phyloP scores from a whole-genome alignment of 177 flowering plant species.

The Vitis hybrid region DNA sequence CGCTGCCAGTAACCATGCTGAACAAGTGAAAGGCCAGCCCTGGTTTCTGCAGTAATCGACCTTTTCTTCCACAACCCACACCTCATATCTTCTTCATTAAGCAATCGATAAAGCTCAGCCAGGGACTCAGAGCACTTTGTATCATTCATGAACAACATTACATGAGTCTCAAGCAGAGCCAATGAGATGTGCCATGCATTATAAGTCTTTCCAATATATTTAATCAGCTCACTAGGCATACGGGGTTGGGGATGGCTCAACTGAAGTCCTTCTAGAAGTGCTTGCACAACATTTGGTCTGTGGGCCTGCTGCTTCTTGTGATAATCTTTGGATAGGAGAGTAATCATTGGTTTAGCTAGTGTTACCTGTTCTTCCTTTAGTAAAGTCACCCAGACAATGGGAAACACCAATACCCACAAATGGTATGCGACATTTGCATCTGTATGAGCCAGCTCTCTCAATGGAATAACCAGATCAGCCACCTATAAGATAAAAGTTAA shows the following conservation, averaged over 20 bases:
- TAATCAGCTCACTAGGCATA: conserved; percentile 98
- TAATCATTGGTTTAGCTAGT: conserved; percentile 93
- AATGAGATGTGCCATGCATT: conserved; percentile 98
- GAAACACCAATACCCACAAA: conserved; percentile 97
- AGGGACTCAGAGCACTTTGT: conserved; percentile 91
- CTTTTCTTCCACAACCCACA: conserved; percentile 96
- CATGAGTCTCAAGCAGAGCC: conserved; percentile 93
- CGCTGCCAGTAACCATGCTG: conserved; percentile 99
- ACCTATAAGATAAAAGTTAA: conserved; percentile 44
- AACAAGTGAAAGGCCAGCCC: conserved; percentile 90
- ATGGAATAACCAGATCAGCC: conserved; percentile 81
- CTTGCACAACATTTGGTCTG: conserved; percentile 99
- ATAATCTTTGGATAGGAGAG: conserved; percentile 88
- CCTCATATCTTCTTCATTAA: conserved; percentile 99
- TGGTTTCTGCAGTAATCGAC: conserved; percentile 88
- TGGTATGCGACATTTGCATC: conserved; percentile 98
- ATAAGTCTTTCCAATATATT: conserved; percentile 93
- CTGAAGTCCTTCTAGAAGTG: conserved; percentile 97
- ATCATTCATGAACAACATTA: conserved; percentile 88
- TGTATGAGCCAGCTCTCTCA: conserved; percentile 92
- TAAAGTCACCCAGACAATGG: conserved; percentile 96
- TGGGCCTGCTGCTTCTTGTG: conserved; percentile 87
- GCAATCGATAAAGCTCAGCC: conserved; percentile 95
- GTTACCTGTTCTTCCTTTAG: conserved; percentile 89
- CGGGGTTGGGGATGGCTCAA: conserved; percentile 98